Base-by-base conservation (phyloP, 2,329 filamentous ascomycete genomes). In the Calonectria crousiana region DNA sequence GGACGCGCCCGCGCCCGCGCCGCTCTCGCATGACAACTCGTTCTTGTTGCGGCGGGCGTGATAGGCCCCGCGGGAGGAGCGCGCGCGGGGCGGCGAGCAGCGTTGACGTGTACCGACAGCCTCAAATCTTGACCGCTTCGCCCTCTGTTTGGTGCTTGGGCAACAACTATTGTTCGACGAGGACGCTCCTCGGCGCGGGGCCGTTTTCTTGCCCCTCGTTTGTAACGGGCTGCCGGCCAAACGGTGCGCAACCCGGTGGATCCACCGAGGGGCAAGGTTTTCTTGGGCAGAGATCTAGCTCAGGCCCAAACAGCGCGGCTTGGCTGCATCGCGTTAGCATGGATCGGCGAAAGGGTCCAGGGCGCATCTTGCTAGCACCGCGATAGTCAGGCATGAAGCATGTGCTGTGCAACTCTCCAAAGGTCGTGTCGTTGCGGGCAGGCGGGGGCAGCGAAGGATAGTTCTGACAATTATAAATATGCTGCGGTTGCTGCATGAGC, bases 71-170 rank as follows among this genome's bases (percentile, higher is more conserved):
- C 10, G 9, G 3, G 2, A 32, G 20, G 13, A 23, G 32, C 6
- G 41, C 18, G 41, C 41, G 56, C 20, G n/a, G 32, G 32, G 32
- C 32, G 16, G 16, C 13, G 34, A 38, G 20, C 56, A 60, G n/a
- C 6, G n/a, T 60, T 60, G 56, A 60, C 56, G 56, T 60, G 56
- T 60, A 60, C 56, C 34, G 44, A 47, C 44, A 38, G 32, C 56
- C n/a, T 23, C 56, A 23, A n/a, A 34, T 8, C 20, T 38, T 60
- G 56, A 38, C 56, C 56, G 56, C 56, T 38, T 18, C 34, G 11
- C 32, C 56, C 11, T 16, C 3, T 9, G 4, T 36, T 32, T 60
- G 13, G n/a, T 9, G 5, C n/a, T 56, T 26, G 56, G 56, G 56
- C 56, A 38, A 38, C 32, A 28, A 38, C 32, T 8, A n/a, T 36